phyloP scores from a whole-genome alignment of 2,329 filamentous ascomycete genomes.

The Gliomastix tumulicola region DNA sequence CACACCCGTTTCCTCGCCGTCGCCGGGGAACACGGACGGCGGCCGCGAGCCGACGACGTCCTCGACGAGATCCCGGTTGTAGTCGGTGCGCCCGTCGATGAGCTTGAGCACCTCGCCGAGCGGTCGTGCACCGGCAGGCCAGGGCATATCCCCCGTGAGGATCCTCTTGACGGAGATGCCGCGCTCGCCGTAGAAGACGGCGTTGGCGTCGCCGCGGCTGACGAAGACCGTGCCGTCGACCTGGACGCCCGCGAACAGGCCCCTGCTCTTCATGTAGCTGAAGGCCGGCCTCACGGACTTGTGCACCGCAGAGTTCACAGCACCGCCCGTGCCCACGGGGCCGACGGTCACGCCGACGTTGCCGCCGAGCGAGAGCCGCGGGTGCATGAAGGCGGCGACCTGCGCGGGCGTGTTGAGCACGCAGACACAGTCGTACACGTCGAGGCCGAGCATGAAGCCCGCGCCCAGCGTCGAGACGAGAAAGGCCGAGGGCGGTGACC shows the following conservation, averaged over 20 bases:
- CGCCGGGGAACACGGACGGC: too few species aligned
- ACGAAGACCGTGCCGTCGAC: conserved; percentile 77
- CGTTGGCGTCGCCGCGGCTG: conserved; percentile 71
- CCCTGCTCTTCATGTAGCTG: conserved; percentile 76
- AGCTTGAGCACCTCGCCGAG: conserved; percentile 29
- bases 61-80: conserved; percentile 16
- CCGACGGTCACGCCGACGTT: conserved; percentile 62
- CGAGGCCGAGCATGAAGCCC: conserved; percentile 65
- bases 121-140: conserved; percentile 28
- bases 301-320: conserved; percentile 34
- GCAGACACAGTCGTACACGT: conserved; percentile 71
- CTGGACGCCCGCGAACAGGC: conserved; percentile 72
- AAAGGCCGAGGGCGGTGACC: conserved; percentile 69
- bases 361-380: conserved; percentile 61
- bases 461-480: conserved; percentile 63
- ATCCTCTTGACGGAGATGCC: conserved; percentile 28
- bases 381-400: conserved; percentile 59
- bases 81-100: conserved; percentile 22
- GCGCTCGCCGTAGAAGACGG: conserved; percentile 63
- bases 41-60: conserved; percentile 14
- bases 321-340: conserved; percentile 52
- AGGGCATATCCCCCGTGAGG: conserved; percentile 27
- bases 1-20: too few species aligned
- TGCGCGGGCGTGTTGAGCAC: conserved; percentile 66
- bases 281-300: conserved; percentile 54